Base-by-base conservation (phyloP, 2,329 filamentous ascomycete genomes). In the Xylariaceae sp. region DNA sequence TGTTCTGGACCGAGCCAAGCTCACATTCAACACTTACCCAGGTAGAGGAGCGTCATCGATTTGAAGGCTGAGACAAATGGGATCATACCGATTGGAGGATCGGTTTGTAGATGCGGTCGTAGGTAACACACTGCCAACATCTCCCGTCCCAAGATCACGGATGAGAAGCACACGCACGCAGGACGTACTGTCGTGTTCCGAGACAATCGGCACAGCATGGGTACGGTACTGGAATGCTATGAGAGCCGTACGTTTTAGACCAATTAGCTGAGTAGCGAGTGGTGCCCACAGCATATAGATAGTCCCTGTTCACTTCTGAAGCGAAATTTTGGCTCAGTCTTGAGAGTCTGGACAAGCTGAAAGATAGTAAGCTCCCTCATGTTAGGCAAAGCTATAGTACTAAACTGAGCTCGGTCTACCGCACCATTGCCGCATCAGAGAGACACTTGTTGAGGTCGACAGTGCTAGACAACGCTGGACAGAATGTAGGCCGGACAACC, bases 31-130 rank as follows among this genome's bases (percentile, higher is more conserved):
- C n/a, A 33, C 9, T 4, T 33, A 11, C 29, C n/a, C n/a, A 43
- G 34, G n/a, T n/a, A 29, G 24, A 19, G 4, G n/a, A 46, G 29
- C 23, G 23, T 5, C 36, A 33, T 28, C 17, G 12, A 45, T 31
- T 33, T n/a, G 26, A 17, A 6, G 26, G 24, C 31, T 43, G 39
- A 53, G 41, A 36, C 51, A 39, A 11, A 29, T 53, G 56, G 59
- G 39, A 46, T 41, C 36, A 26, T 46, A 36, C 56, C 56, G 56
- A 62, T 59, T 59, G 59, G 59, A 56, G 36, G 19, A 17, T 37
- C 28, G n/a, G 34, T 54, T 40, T 45, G 50, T 28, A 23, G 37
- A 45, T 49, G 48, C 28, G 40, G 12, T 37, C 26, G 36, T 33
- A n/a, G 41, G 47, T 50, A 26, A 44, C 40, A 53, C 51, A 4